phyloP scores from a whole-genome alignment of 106 monocot species.

The Dendrobium nobile region DNA sequence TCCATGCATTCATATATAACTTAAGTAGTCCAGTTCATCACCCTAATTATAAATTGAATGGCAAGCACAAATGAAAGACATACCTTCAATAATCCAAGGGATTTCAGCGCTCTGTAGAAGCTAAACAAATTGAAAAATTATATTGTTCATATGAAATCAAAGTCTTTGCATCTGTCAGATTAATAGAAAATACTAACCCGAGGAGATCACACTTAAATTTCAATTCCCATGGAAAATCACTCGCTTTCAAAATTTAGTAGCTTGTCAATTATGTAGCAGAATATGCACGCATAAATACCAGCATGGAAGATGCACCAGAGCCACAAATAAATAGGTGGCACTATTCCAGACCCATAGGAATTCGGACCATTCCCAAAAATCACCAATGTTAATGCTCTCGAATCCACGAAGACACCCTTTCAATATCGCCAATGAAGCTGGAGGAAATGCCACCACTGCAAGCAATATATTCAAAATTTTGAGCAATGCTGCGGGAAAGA shows the following conservation, averaged over 20 bases:
- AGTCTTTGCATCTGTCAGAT: background rate
- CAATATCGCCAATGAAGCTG: conserved; percentile 32
- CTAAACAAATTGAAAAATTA: background rate
- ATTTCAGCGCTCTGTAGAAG: background rate
- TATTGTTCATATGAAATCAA: background rate
- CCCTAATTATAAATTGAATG: background rate
- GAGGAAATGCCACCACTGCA: conserved; percentile 48
- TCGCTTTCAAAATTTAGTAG: no score
- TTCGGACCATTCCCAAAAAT: conserved; percentile 63
- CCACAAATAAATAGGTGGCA: conserved; percentile 71
- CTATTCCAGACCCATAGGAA: conserved; percentile 82
- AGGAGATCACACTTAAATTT: no score
- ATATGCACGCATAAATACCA: conserved; percentile 74
- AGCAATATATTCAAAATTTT: conserved; percentile 29
- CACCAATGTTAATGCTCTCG: conserved; percentile 21
- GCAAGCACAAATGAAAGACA: background rate
- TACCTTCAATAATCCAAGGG: background rate
- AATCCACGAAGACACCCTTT: conserved; percentile 31
- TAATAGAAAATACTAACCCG: background rate
- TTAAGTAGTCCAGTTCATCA: background rate
- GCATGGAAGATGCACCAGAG: conserved; percentile 79
- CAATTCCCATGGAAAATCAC: no score
- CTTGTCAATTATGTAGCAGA: conserved; percentile 52
- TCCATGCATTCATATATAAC: background rate
- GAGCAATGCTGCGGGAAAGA: conserved; percentile 7